Conservation (phyloP, 2,329 filamentous ascomycete species). For the Paraphaeosphaeria minitans region DNA sequence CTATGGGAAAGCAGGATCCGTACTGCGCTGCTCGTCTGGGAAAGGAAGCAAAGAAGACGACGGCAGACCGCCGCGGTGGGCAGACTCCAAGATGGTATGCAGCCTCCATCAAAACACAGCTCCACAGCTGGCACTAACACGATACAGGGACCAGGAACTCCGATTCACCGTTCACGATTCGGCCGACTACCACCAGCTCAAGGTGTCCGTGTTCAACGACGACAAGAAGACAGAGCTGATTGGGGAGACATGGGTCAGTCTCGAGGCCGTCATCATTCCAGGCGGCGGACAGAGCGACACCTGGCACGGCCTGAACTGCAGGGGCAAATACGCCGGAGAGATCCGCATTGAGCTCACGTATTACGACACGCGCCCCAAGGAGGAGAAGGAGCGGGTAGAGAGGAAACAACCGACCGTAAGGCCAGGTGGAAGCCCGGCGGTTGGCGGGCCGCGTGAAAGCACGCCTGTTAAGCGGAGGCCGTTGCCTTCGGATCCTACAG, state of each 20-base stretch:
- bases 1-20: conserved; percentile 97
- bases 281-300: conserved; percentile 93
- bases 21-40: conserved; percentile 93
- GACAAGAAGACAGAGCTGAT: conserved; percentile 98
- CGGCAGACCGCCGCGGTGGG: conserved; percentile 89
- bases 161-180: conserved; percentile 96
- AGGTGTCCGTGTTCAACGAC: conserved; percentile 96
- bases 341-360: conserved; percentile 94
- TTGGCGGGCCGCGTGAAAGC: conserved; percentile 57
- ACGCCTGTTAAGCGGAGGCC: conserved; percentile 80
- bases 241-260: conserved; percentile 87
- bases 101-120: not conserved
- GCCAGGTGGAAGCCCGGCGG: conserved; percentile 44
- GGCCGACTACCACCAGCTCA: conserved; percentile 92
- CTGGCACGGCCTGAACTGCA: conserved; percentile 87
- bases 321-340: conserved; percentile 94
- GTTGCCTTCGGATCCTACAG: conserved; percentile 77
- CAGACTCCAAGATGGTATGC: conserved; percentile 93
- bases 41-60: conserved; percentile 97
- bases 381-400: conserved; percentile 67
- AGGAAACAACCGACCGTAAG: conserved; percentile 55
- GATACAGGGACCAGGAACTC: conserved; percentile 88
- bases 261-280: conserved; percentile 77
- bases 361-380: conserved; percentile 86
- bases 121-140: conserved; percentile 21